Percentiles rank a stretch among this genome's conserved stretches.
phyloP scores from a whole-genome alignment of 441 rosid species.

The Oxalis stricta region DNA sequence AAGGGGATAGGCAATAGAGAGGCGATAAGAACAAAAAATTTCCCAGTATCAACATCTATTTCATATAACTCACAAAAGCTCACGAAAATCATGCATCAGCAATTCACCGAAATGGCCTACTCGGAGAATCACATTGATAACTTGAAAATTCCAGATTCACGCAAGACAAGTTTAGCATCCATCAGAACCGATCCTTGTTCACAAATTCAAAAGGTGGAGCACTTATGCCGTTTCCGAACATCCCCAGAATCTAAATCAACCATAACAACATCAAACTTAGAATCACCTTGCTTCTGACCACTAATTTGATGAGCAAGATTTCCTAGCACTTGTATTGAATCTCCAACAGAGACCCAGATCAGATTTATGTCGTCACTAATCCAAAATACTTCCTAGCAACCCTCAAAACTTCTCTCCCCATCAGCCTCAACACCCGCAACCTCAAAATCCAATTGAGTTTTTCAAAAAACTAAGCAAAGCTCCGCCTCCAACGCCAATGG shows the following conservation, averaged over 20 bases:
- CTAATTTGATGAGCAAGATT: conserved; percentile 15
- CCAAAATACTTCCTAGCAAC: conserved; percentile 56
- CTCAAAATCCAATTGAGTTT: conserved; percentile 35
- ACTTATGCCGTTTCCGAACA: conserved; percentile 32
- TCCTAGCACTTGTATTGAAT: conserved; percentile 40
- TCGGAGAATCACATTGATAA: conserved; percentile 54
- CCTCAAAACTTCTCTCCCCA: conserved; percentile 46
- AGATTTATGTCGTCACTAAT: conserved; percentile 27
- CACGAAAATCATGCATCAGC: conserved; percentile 20
- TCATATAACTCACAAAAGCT: conserved; percentile 55
- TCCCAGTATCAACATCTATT: conserved; percentile 59
- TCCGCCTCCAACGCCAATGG: conserved; percentile 88
- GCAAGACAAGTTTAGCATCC: conserved; percentile 40
- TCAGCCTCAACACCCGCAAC: conserved; percentile 68
- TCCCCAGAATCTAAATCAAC: conserved; percentile 71
- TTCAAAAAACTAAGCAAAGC: conserved; percentile 59
- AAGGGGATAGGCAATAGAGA: conserved; percentile 5
- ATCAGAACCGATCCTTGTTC: conserved; percentile 25
- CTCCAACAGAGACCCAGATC: conserved; percentile 26
- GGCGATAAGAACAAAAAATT: conserved; percentile 61
- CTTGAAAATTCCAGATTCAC: conserved; percentile 40
- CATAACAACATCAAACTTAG: conserved; percentile 57
- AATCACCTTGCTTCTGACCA: conserved; percentile 2
- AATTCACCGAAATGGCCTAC: conserved; percentile 24
- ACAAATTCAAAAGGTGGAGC: conserved; percentile 72